Conservation (phyloP, 75 land plant species). For the Chamaecyparis obtusa region DNA sequence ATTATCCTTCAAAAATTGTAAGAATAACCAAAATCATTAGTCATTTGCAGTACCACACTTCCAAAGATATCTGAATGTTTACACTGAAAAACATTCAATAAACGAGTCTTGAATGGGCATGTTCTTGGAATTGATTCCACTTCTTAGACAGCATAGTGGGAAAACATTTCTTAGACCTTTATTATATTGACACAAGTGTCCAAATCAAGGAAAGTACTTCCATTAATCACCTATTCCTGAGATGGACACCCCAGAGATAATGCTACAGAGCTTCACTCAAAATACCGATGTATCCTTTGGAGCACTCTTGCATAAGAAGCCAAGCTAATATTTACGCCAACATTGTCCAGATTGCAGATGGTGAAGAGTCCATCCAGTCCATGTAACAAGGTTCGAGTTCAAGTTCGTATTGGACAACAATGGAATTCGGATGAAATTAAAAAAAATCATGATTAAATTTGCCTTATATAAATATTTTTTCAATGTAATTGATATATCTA, state of each 20-base stretch:
- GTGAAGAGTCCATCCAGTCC: slow-evolving; percentile 34
- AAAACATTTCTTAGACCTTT: neutral
- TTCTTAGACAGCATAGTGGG: neutral
- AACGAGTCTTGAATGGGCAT: neutral
- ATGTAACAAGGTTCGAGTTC: too few relatives aligned
- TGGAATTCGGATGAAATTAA: too few relatives aligned
- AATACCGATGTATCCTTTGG: slow-evolving; percentile 56
- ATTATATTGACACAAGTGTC: neutral
- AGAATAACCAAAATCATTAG: neutral
- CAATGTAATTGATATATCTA: too few relatives aligned
- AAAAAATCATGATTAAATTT: too few relatives aligned
- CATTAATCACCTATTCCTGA: neutral
- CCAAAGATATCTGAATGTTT: neutral
- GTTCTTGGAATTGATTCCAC: neutral
- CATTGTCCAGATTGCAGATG: slow-evolving; percentile 38
- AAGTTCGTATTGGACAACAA: too few relatives aligned
- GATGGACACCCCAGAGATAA: slow-evolving; percentile 24
- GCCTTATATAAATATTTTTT: too few relatives aligned
- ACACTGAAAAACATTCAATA: neutral
- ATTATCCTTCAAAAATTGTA: neutral
- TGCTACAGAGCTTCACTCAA: slow-evolving; percentile 43
- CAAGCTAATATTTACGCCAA: slow-evolving; percentile 63
- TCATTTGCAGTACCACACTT: too few relatives aligned
- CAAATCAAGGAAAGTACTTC: neutral
- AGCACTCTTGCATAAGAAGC: slow-evolving; percentile 74